Percentiles rank a stretch among this genome's conserved stretches.
Evolutionary conservation across 768 basidiomycete species (phyloP).

Genomic region (Tephrocybe sp.): DNA sequence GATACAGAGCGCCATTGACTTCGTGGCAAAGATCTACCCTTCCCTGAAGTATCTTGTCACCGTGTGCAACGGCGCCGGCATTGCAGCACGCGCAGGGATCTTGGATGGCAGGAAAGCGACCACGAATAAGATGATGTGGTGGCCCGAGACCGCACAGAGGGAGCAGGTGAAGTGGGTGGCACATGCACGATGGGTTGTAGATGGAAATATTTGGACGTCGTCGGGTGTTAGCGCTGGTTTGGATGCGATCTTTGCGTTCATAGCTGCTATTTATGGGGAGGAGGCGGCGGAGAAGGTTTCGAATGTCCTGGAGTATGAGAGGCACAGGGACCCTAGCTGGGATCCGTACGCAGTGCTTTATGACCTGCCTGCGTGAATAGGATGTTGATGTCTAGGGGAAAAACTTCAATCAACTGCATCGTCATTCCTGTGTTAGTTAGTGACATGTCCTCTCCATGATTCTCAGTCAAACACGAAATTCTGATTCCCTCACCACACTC

Average conservation of each 20-base stretch:
- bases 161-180: slow-evolving; percentile 42
- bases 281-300: slow-evolving; percentile 31
- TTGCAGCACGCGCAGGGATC: slow-evolving; percentile 39
- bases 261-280: slow-evolving; percentile 35
- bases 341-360: slow-evolving; percentile 40
- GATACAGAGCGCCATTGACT: slow-evolving; percentile 27
- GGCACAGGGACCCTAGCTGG: slow-evolving; percentile 33
- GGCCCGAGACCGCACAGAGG: slow-evolving; percentile 21
- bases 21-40: slow-evolving; percentile 34
- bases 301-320: slow-evolving; percentile 37
- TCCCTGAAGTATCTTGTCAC: slow-evolving; percentile 39
- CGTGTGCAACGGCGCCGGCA: slow-evolving; percentile 43
- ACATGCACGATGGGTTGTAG: slow-evolving; percentile 47
- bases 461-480: too few relatives aligned
- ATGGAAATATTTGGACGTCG: slow-evolving; percentile 49
- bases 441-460: too few relatives aligned
- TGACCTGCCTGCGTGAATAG: slow-evolving; percentile 12
- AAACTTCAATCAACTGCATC: too few relatives aligned
- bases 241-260: slow-evolving; percentile 36
- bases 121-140: slow-evolving; percentile 42
- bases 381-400: too few relatives aligned
- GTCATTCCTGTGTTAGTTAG: too few relatives aligned
- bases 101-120: slow-evolving; percentile 47
- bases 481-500: too few relatives aligned
- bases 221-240: slow-evolving; percentile 47